Evolutionary conservation across 441 rosid genomes (phyloP), one percentile per base, ranked within the genome.

Genomic region (Syzygium syzygioides): DNA sequence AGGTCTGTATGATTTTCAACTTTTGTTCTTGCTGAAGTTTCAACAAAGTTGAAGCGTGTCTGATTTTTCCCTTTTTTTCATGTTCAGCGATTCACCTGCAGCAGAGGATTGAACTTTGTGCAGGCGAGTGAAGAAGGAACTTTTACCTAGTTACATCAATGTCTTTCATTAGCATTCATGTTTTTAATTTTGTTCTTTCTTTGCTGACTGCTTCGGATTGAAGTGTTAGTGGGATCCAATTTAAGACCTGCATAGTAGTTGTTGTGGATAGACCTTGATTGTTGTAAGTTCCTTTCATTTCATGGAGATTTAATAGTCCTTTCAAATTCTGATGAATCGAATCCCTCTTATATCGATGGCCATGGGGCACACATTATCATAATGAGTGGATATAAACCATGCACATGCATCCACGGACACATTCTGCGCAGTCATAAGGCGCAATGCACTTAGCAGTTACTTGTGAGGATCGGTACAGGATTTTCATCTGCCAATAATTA

Each of bases 21-120:
- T 53, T 86, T 60, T 62, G 62, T 84, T 55, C 76, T 79, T 14
- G 88, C 86, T 92, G 89, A 92, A 91, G 86, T 91, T 34, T 54
- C 90, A 25, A 90, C 92, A 66, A 88, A 92, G 76, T 66, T 3
- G 11, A 41, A 79, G 55, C 20, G 23, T 48, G 25, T 6, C 86
- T 37, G 87, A 56, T 66, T 64, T 45, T 32, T n/a, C n/a, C n/a
- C 25, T 68, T 54, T 60, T 45, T 48, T 87, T 28, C 4, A 25
- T 3, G 19, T 66, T 25, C 66, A 85, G 87, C 59, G 23, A 34
- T 85, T 85, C 87, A 55, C 87, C 87, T 28, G 87, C 87, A 85
- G 87, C 52, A 9, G 87, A 85, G 66, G 87, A 55, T 53, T 85
- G 87, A 85, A 85, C 52, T 14, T 23, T 76, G 83, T 76, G 83